Base-by-base conservation (phyloP, 2,329 filamentous ascomycete genomes). In the Pseudogymnoascus sp. region DNA sequence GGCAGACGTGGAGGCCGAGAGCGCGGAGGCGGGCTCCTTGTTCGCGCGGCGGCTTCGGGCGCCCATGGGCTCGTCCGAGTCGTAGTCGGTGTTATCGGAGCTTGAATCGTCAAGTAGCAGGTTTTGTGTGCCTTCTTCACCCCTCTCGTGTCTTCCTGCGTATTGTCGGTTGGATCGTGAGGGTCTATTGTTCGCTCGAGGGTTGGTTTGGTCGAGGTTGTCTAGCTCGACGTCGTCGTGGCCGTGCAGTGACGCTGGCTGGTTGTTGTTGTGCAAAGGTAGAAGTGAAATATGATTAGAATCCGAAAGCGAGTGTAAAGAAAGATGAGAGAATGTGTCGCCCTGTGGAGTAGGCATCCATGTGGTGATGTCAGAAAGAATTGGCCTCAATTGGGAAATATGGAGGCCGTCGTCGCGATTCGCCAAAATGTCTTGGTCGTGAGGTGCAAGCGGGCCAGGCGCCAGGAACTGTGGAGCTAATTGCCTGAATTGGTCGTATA, bases 311-410 rank as follows among this genome's bases (percentile, higher is more conserved):
- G 59, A 40, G n/a, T 60, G 59, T 60, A 64, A 56, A 63, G 70
- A 69, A 62, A 69, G 64, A 63, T 70, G 70, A 71, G 72, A 70
- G 66, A 75, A 67, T 65, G 72, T 71, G 65, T 75, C 70, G 70
- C 69, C 71, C 66, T 73, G 67, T 66, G 73, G 72, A 66, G 73
- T 71, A 74, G 75, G 74, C 76, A 78, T 77, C 71, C 74, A 79
- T 77, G 68, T 73, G 69, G 64, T 71, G 64, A 62, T 64, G n/a
- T 56, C 28, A 33, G 10, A 56, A 33, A 56, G 50, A 33, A 33
- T 56, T 56, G 50, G 50, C 25, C 28, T 56, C 50, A 5, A 56
- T 56, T 56, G 50, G 50, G 50, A 33, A 56, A 56, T 56, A 33
- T 56, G 23, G 63, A 33, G n/a, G 63, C 56, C 47, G 62, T 56